Conservation (phyloP, 257 asterid species). For the Solanum okadae region DNA sequence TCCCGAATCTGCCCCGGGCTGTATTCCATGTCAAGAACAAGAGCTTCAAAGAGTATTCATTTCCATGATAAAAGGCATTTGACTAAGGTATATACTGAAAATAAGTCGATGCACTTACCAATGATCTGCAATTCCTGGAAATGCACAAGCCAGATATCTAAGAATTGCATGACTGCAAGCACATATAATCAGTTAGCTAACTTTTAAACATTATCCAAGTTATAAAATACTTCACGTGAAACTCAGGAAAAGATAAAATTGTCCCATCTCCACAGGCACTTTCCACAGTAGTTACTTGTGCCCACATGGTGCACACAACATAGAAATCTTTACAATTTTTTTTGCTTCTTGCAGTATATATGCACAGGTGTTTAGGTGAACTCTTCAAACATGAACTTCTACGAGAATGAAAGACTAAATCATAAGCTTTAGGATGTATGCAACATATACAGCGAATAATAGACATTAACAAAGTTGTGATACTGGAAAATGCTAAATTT, state of each 20-base stretch:
- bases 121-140: slow-evolving; percentile 90
- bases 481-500: neutral
- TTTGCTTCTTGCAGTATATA: neutral
- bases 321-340: neutral
- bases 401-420: neutral
- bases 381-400: neutral
- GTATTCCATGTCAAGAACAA: neutral
- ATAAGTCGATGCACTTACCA: slow-evolving; percentile 47
- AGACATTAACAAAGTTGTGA: neutral
- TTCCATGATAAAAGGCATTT: neutral
- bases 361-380: neutral
- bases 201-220: neutral
- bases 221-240: neutral
- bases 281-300: neutral
- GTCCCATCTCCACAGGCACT: neutral
- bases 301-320: neutral
- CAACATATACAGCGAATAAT: neutral
- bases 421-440: neutral
- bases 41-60: neutral
- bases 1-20: neutral
- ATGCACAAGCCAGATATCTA: slow-evolving; percentile 60
- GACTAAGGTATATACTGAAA: neutral
- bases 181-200: neutral
- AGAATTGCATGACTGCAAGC: slow-evolving; percentile 85
- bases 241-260: neutral